Conservation (phyloP, 2,329 filamentous ascomycete species). For the Taxawa tesnikishii region DNA sequence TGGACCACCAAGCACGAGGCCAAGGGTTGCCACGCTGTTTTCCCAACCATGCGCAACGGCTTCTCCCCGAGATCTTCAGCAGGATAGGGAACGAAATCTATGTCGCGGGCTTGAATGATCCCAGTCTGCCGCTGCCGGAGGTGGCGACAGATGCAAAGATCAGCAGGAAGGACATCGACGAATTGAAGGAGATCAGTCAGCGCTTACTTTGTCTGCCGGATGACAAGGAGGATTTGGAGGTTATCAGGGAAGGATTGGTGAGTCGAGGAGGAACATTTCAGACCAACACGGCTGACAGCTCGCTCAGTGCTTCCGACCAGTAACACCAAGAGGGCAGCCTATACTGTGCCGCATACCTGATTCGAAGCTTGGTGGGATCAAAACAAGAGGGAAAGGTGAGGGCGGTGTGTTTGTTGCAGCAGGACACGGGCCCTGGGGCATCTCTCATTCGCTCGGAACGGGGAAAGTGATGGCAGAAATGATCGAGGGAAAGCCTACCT, state of each 20-base stretch:
- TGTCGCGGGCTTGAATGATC: conserved; percentile 58
- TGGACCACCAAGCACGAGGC: conserved; percentile 35
- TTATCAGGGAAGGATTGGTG: conserved; percentile 53
- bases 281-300: too few species aligned
- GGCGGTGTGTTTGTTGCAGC: conserved; percentile 60
- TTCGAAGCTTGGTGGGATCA: conserved; percentile 33
- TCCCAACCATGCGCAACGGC: conserved; percentile 43
- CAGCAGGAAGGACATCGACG: conserved; percentile 34
- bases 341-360: conserved; percentile 49
- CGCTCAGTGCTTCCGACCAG: conserved; percentile 65
- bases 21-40: conserved; percentile 53
- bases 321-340: conserved; percentile 51
- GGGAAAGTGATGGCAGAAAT: conserved; percentile 61
- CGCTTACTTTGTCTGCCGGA: conserved; percentile 33
- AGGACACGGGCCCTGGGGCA: conserved; percentile 67
- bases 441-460: conserved; percentile 46
- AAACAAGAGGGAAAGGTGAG: conserved; percentile 26
- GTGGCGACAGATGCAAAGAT: conserved; percentile 38
- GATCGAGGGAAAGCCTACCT: conserved; percentile 45
- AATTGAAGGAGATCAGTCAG: conserved; percentile 37
- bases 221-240: conserved; percentile 41
- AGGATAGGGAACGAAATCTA: conserved; percentile 57
- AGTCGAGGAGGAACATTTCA: too few species aligned
- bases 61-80: conserved; percentile 62
- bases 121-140: conserved; percentile 46